Evolutionary conservation across 306 rosid species (phyloP), one percentile per base, ranked within the genome.

Genomic region (Castanospermum australe): DNA sequence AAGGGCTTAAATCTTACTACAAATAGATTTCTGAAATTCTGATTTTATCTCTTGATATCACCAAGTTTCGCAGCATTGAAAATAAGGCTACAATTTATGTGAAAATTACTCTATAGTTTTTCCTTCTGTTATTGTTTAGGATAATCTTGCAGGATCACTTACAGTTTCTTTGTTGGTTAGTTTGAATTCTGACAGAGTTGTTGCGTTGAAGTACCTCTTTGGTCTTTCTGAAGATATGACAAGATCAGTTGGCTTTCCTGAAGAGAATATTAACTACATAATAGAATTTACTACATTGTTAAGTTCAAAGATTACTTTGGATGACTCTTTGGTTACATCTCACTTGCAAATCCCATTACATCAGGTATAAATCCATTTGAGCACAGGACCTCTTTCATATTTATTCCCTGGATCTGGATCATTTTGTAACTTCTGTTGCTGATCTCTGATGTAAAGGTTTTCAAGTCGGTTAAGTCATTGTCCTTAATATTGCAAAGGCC

Each of bases 101-200:
- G 38, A 20, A 47, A 15, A 25, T 14, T 56, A 24, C 22, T 6
- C 17, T 24, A 12, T 55, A 41, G 6, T 5, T 32, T 55, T 60
- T 86, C 12, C 28, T 63, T 8, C 10, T 51, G 48, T 21, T 36
- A 2, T 73, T 78, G 22, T 56, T 62, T 79, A 65, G 71, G 69
- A 52, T 35, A 14, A 25, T 79, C 30, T 82, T 41, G 79, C 75
- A 39, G 67, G 75, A 51, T 62, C 56, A 83, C 80, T 92, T 41
- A 88, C 76, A 12, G 63, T 84, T 88, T 84, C 59, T 83, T 76
- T 86, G 77, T 86, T 87, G 88, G 80, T 77, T 83, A 90, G 96
- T 82, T 90, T 93, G 90, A 75, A 86, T 80, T 69, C 87, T 73
- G 90, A 91, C 85, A 89, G 90, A 86, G 92, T 93, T 79, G 84